phyloP scores from a whole-genome alignment of 495 filamentous ascomycete species.

The Aspergillus diversus region DNA sequence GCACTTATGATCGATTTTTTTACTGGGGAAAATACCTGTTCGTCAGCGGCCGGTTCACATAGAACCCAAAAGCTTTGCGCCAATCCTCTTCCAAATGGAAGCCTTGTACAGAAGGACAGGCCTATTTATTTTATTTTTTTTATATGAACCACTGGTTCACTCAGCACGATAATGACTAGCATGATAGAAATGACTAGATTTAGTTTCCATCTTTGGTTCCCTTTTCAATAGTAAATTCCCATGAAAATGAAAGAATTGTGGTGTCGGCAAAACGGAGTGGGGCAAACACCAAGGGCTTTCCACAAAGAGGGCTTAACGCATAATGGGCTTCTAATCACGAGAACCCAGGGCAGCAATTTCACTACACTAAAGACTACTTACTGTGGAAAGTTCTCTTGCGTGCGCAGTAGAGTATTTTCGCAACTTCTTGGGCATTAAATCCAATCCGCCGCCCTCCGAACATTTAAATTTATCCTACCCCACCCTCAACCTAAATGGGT shows the following conservation, averaged over 20 bases:
- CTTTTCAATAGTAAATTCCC: constrained; percentile 2
- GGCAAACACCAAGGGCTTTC: not conserved
- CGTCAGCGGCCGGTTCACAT: constrained; percentile 13
- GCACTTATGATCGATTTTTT: constrained; percentile 25
- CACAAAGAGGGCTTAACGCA: not conserved
- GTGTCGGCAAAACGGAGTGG: constrained; percentile 14
- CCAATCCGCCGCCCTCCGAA: too few species aligned
- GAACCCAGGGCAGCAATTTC: too few species aligned
- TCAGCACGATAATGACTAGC: constrained; percentile 23
- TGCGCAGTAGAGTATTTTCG: too few species aligned
- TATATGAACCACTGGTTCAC: constrained; percentile 8
- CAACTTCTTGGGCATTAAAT: too few species aligned
- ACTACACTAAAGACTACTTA: too few species aligned
- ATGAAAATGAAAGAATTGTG: not conserved
- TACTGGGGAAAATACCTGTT: constrained; percentile 11
- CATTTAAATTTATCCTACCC: too few species aligned
- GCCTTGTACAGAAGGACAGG: constrained; percentile 29
- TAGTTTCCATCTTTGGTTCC: not conserved
- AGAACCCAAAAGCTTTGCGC: constrained; percentile 17
- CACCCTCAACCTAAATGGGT: too few species aligned
- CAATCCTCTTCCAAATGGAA: constrained; percentile 15
- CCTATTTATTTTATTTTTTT: not conserved
- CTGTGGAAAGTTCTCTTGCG: too few species aligned
- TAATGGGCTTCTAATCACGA: not conserved
- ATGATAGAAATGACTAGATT: constrained; percentile 21